phyloP scores from a whole-genome alignment of 345 rosid genomes.

The Murraya koenigii region DNA sequence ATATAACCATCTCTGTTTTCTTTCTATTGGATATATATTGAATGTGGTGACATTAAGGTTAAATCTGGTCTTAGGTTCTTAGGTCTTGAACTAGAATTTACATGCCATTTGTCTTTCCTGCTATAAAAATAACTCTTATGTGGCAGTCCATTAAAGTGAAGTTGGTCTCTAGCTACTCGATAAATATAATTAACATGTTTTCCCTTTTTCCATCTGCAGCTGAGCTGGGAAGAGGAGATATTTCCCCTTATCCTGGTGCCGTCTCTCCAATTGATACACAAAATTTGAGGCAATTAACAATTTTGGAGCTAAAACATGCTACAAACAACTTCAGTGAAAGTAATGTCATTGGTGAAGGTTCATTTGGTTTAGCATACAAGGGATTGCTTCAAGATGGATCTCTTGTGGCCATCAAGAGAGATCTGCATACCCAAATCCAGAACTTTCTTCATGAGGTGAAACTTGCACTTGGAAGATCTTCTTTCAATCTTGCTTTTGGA shows the following conservation, averaged over 20 bases:
- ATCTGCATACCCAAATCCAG: slow-evolving; percentile 18
- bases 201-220: slow-evolving; percentile 17
- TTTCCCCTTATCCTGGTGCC: slow-evolving; percentile 19
- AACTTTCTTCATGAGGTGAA: slow-evolving; percentile 32
- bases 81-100: background rate
- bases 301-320: slow-evolving; percentile 40
- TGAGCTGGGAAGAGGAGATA: slow-evolving; percentile 27
- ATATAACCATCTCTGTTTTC: background rate
- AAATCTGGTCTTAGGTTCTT: background rate
- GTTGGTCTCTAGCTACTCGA: background rate
- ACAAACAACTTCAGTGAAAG: slow-evolving; percentile 41
- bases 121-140: background rate
- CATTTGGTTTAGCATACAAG: slow-evolving; percentile 39
- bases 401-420: slow-evolving; percentile 44
- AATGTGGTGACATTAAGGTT: background rate
- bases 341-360: slow-evolving; percentile 45
- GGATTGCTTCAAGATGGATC: slow-evolving; percentile 51
- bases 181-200: background rate
- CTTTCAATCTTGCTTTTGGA: background rate
- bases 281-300: slow-evolving; percentile 25
- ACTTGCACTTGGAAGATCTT: background rate
- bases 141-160: background rate
- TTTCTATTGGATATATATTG: background rate
- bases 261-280: slow-evolving; percentile 17
- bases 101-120: background rate